Conservation (phyloP, 2,329 filamentous ascomycete genomes). For the Pseudogymnoascus sp. region DNA sequence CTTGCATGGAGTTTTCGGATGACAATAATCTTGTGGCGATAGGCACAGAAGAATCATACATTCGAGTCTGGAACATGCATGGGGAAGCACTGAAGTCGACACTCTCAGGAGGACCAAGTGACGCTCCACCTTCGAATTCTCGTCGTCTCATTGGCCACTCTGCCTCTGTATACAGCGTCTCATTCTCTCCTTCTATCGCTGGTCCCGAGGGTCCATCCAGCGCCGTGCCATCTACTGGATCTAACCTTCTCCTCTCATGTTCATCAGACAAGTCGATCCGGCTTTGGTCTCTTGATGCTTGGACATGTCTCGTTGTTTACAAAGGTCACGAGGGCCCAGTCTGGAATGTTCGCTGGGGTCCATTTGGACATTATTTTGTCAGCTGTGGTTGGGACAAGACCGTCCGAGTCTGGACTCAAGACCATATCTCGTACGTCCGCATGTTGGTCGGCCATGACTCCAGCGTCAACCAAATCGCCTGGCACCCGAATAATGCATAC, state of each 20-base stretch:
- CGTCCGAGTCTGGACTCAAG: conserved; percentile 83
- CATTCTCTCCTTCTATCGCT: conserved; percentile 55
- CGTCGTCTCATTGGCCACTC: conserved; percentile 76
- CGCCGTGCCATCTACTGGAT: conserved; percentile 38
- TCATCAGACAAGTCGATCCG: conserved; percentile 83
- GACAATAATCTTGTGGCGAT: conserved; percentile 80
- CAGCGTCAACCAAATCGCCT: conserved; percentile 81
- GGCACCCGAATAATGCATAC: conserved; percentile 91
- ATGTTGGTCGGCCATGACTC: conserved; percentile 89
- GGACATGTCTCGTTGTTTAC: conserved; percentile 88
- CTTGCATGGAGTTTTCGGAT: conserved; percentile 92
- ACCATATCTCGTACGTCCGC: conserved; percentile 80
- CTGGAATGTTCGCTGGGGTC: conserved; percentile 81
- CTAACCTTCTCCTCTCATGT: conserved; percentile 75
- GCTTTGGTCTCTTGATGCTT: conserved; percentile 86
- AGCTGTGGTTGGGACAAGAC: conserved; percentile 84
- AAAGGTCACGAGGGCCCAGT: conserved; percentile 86
- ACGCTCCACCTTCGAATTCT: conserved; percentile 61
- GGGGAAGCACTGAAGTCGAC: conserved; percentile 69
- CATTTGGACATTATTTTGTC: conserved; percentile 90
- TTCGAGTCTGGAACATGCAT: conserved; percentile 86
- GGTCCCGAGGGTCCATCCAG: conserved; percentile 22
- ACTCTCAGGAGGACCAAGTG: conserved; percentile 49
- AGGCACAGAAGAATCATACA: conserved; percentile 89
- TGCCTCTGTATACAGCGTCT: conserved; percentile 78